Base-by-base conservation (phyloP, 1,284 basidiomycete species). In the Cryptococcus maquisensis region DNA sequence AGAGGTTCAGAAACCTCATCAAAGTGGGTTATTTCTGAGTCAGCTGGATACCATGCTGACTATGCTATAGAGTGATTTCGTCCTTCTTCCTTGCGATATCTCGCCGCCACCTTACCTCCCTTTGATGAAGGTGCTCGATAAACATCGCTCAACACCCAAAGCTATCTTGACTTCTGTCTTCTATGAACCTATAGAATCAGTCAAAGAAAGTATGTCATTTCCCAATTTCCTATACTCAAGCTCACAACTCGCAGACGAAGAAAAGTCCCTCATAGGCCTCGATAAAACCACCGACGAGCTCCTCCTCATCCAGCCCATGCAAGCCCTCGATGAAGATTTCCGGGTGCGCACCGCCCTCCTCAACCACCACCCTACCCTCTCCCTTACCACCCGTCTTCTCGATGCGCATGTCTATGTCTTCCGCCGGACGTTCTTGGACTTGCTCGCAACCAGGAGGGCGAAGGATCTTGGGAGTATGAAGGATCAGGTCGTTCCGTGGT, bases 371-470 rank as follows among this genome's bases (percentile, higher is more conserved):
- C 88, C 91, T 12, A 82, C 83, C 15, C 80, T 84, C 18, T 84
- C 81, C 40, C 77, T 96, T 26, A 86, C 88, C 1, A 83, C 84
- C 3, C 80, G 77, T 28, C 81, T 89, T 42, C 83, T 86, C 63
- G 91, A 96, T 65, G 87, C 90, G 1, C 92, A 96, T 71, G 86
- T 95, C 44, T 96, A 95, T 68, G 84, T 95, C 39, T 91, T 89
- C 75, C 83, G 84, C 61, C 82, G 83, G 56, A 80, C 83, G 12
- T 79, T 94, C 3, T 77, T 94, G n/a, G 86, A 90, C 57, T 78
- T 83, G 15, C 76, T 95, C 32, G 80, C 83, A 12, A 67, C 71
- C 3, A 79, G 84, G 61, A 88, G 87, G 63, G 75, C 71, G 12
- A 68, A 77, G 9, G 81, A 84, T 60, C 79, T 92, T 40, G 85